Conservation (phyloP, 257 asterid genomes). For the Nicotiana benthamiana region DNA sequence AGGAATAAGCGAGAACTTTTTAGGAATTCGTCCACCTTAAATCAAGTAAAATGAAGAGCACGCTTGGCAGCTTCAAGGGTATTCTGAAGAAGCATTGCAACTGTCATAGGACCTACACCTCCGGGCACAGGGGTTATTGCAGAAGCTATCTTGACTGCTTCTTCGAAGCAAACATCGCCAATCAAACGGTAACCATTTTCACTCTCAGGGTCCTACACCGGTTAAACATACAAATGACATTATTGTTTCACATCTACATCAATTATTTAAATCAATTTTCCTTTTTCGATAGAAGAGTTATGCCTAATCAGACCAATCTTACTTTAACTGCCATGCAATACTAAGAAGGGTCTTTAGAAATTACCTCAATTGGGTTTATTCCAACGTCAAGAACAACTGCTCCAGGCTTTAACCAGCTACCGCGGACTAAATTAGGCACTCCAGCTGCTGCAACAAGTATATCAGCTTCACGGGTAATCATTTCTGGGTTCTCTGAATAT, state of each 20-base stretch:
- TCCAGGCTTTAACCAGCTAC: constrained; percentile 89
- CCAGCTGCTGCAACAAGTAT: constrained; percentile 79
- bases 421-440: constrained; percentile 73
- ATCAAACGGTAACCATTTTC: constrained; percentile 61
- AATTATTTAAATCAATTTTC: not conserved
- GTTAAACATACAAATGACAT: not conserved
- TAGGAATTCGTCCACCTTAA: not conserved
- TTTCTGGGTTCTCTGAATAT: constrained; percentile 53
- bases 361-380: constrained; percentile 74
- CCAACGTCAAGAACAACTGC: constrained; percentile 80
- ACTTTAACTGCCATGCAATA: not conserved
- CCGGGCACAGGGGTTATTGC: constrained; percentile 91
- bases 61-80: constrained; percentile 74
- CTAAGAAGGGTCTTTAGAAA: not conserved
- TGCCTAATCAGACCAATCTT: not conserved
- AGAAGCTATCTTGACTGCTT: constrained; percentile 60
- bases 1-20: not conserved
- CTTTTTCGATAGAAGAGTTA: not conserved
- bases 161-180: constrained; percentile 83
- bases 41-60: constrained; percentile 23
- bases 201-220: constrained; percentile 45
- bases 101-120: constrained; percentile 95
- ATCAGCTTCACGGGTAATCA: constrained; percentile 73
- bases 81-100: constrained; percentile 80
- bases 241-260: not conserved